Evolutionary conservation across 305 asterid species (phyloP), one percentile per base, ranked within the genome.

Genomic region (Fraxinus velutina): DNA sequence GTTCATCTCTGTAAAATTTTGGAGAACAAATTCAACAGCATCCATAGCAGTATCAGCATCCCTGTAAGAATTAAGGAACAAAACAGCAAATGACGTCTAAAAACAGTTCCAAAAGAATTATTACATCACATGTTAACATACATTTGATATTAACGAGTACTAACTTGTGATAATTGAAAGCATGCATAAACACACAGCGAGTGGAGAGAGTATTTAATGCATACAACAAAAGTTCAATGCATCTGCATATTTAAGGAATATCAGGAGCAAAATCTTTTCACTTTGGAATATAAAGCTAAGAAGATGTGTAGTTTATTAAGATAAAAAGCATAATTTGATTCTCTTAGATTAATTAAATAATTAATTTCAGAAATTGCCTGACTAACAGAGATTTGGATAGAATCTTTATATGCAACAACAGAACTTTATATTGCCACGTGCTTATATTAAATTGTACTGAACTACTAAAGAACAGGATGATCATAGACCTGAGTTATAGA

Each of bases 1-100:
- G 90, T 96, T 96, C 99, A 96, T 96, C 90, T 96, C 99, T 9
- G 98, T 96, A 88, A 96, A 96, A 90, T 96, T 96, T 89, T 94
- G 99, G 80, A 96, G 98, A 78, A 96, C 98, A 85, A 96, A 96
- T 84, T 96, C 99, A 68, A 96, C 97, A 62, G 98, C 97, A 87
- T 94, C 95, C 81, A 80, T 86, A 80, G 91, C 97, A 13, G 98
- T 93, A 86, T 96, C 96, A 77, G 97, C 98, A 90, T 92, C 99
- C 82, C 99, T 96, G 87, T 78, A 83, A 81, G 80, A 75, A 77
- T 79, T 32, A 78, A 74, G 76, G 76, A 76, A 29, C 76, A 80
- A 13, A 86, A 80, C 60, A 73, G 79, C 79, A 85, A 83, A 78
- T 32, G 37, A 27, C 22, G 52, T 72, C 71, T 42, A 75, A n/a